Percentiles rank a stretch among this genome's conserved stretches.
Conservation (phyloP, 768 basidiomycete genomes). For the Xanthoconium purpureum region DNA sequence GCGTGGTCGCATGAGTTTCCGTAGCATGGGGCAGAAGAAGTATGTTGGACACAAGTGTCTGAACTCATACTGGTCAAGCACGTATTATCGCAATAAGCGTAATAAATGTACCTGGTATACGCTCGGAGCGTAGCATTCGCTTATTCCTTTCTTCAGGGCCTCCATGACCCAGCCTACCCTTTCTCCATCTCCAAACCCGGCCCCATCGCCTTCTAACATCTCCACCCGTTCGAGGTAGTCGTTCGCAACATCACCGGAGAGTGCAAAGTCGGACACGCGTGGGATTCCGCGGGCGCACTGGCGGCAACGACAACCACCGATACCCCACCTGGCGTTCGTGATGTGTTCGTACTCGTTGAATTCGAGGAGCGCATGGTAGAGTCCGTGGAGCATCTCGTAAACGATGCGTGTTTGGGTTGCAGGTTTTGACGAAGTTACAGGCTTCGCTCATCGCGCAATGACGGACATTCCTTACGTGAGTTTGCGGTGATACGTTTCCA, state of each 20-base stretch:
- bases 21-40: conserved; percentile 65
- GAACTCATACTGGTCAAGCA: neutral
- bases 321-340: conserved; percentile 76
- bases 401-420: conserved; percentile 66
- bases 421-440: conserved; percentile 21
- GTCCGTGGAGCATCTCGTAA: conserved; percentile 86
- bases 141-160: conserved; percentile 57
- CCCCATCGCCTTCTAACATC: conserved; percentile 71
- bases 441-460: conserved; percentile 63
- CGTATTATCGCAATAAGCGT: neutral
- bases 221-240: conserved; percentile 64
- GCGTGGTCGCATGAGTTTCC: conserved; percentile 55
- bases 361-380: conserved; percentile 79
- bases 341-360: conserved; percentile 77
- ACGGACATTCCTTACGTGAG: conserved; percentile 62
- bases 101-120: conserved; percentile 68
- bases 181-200: conserved; percentile 74
- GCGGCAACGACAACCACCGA: conserved; percentile 78
- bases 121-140: conserved; percentile 57
- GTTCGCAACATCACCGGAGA: conserved; percentile 75
- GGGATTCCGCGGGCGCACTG: conserved; percentile 81
- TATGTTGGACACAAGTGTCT: conserved; percentile 73
- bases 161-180: conserved; percentile 75
- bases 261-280: conserved; percentile 78
- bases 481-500: neutral